Conservation (phyloP, 768 basidiomycete genomes). For the Epithele typhae region DNA sequence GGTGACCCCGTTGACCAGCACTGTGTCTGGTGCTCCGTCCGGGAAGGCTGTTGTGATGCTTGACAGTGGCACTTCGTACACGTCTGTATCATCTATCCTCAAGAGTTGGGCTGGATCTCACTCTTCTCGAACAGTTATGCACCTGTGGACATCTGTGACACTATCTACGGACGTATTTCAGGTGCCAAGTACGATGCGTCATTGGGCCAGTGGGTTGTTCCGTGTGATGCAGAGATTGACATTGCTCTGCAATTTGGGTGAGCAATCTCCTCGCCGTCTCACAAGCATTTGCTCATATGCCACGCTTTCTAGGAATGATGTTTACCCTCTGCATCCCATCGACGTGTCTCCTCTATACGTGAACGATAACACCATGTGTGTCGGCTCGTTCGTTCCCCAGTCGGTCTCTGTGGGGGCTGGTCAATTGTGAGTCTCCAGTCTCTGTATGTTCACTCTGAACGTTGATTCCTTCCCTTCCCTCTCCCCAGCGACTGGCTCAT, state of each 20-base stretch:
- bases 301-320: conserved; percentile 46
- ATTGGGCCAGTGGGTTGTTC: conserved; percentile 65
- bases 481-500: conserved; percentile 69
- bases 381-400: conserved; percentile 75
- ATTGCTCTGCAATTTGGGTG: conserved; percentile 78
- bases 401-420: conserved; percentile 50
- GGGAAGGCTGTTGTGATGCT: conserved; percentile 73
- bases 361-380: conserved; percentile 46
- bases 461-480: background rate
- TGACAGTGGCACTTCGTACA: conserved; percentile 80
- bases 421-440: conserved; percentile 52
- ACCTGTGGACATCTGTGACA: conserved; percentile 55
- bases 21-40: conserved; percentile 52
- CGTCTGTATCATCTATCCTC: conserved; percentile 41
- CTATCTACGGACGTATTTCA: conserved; percentile 63
- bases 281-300: background rate
- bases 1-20: conserved; percentile 48
- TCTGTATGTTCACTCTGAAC: no score
- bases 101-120: no score
- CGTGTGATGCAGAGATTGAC: conserved; percentile 71
- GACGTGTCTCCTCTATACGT: conserved; percentile 56
- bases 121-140: conserved; percentile 56
- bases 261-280: conserved; percentile 18
- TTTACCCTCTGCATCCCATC: conserved; percentile 77
- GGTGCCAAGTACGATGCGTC: conserved; percentile 55